Evolutionary conservation across 1,139 yeast genomes (phyloP).

Genomic region (Pichia sp.): DNA sequence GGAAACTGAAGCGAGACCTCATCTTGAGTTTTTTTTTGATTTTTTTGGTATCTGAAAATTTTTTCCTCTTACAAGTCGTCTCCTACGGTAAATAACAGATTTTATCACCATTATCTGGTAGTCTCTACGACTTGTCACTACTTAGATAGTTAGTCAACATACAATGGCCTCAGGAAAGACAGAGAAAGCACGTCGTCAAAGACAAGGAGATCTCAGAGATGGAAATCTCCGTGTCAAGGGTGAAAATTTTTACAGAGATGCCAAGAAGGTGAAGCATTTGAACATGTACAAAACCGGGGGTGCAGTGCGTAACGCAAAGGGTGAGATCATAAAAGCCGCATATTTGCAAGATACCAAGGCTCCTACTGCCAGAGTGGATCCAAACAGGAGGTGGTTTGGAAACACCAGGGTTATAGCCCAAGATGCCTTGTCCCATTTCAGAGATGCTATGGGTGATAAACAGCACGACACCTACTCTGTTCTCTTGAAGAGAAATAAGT

Average conservation of each 20-base stretch:
- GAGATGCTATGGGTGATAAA: slow-evolving; percentile 90
- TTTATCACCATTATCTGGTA: no score
- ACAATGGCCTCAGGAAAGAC: slow-evolving; percentile 90
- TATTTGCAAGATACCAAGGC: slow-evolving; percentile 81
- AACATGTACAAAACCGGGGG: slow-evolving; percentile 92
- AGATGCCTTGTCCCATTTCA: slow-evolving; percentile 88
- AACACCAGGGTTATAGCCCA: slow-evolving; percentile 96
- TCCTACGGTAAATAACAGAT: no score
- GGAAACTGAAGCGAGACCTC: not conserved
- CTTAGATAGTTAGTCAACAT: not conserved
- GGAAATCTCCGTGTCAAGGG: slow-evolving; percentile 94
- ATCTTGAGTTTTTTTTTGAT: not conserved
- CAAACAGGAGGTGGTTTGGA: slow-evolving; percentile 96
- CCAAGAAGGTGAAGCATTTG: slow-evolving; percentile 83
- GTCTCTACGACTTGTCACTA: not conserved
- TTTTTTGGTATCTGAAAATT: slow-evolving; percentile 2
- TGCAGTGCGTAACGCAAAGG: slow-evolving; percentile 80
- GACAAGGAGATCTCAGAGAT: slow-evolving; percentile 78
- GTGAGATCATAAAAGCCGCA: slow-evolving; percentile 85
- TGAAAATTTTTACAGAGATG: slow-evolving; percentile 94
- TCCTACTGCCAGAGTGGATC: slow-evolving; percentile 92
- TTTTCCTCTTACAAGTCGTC: no score
- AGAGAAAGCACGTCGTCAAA: slow-evolving; percentile 79
- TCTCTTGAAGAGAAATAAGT: slow-evolving; percentile 78
- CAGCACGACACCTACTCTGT: slow-evolving; percentile 86